phyloP scores from a whole-genome alignment of 2,329 filamentous ascomycete species.

The Cladophialophora psammophila region DNA sequence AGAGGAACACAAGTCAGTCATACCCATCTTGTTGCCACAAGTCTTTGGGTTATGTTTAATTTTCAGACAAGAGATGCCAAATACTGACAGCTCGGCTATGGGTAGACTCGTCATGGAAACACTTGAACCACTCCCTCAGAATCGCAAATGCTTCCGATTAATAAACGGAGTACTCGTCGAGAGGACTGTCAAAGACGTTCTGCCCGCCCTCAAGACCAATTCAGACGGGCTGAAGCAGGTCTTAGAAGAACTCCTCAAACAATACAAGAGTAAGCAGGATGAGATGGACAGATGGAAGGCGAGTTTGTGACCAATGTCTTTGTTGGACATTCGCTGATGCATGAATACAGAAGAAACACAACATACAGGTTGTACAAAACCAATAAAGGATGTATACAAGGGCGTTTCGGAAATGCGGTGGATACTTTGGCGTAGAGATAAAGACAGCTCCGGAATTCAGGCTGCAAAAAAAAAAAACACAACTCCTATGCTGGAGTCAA shows the following conservation, averaged over 20 bases:
- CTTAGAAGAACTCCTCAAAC: constrained; percentile 90
- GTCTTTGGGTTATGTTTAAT: background rate
- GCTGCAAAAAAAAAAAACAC: background rate
- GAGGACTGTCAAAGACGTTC: constrained; percentile 88
- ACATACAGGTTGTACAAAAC: constrained; percentile 58
- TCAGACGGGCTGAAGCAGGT: constrained; percentile 93
- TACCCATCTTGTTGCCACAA: background rate
- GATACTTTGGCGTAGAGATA: background rate
- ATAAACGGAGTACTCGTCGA: constrained; percentile 97
- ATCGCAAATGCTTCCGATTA: constrained; percentile 98
- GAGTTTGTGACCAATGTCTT: constrained; percentile 44
- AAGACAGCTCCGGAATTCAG: background rate
- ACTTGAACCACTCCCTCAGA: constrained; percentile 77
- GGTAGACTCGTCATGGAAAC: constrained; percentile 91
- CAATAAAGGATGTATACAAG: constrained; percentile 9
- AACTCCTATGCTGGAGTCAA: background rate
- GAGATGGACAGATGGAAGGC: constrained; percentile 99
- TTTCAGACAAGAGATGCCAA: background rate
- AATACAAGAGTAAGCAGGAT: constrained; percentile 92
- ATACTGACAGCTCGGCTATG: constrained; percentile 24
- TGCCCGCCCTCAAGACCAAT: constrained; percentile 90
- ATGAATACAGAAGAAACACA: constrained; percentile 55
- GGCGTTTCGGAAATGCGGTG: background rate
- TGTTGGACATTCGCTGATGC: constrained; percentile 11
- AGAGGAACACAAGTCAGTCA: constrained; percentile 92